phyloP scores from a whole-genome alignment of 495 filamentous ascomycete species.

The Clavariopsis aquatica region DNA sequence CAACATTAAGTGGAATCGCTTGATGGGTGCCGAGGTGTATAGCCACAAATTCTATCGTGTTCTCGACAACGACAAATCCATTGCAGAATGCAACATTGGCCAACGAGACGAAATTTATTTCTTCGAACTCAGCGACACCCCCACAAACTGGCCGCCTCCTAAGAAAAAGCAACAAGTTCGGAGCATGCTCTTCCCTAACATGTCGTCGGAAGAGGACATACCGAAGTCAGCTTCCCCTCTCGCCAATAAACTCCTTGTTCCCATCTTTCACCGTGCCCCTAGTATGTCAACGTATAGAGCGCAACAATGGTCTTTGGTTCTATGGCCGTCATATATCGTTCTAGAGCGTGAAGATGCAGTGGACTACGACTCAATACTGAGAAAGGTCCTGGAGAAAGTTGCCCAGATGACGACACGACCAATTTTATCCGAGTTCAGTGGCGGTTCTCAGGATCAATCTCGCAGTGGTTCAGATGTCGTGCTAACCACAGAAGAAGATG shows the following conservation, averaged over 20 bases:
- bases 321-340: constrained; percentile 65
- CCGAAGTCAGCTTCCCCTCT: constrained; percentile 62
- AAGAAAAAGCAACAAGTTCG: constrained; percentile 50
- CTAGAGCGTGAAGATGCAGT: constrained; percentile 62
- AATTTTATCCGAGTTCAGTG: constrained; percentile 56
- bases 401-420: constrained; percentile 63
- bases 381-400: constrained; percentile 60
- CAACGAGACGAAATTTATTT: constrained; percentile 66
- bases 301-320: constrained; percentile 40
- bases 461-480: constrained; percentile 72
- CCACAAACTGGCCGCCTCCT: constrained; percentile 69
- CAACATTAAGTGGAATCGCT: constrained; percentile 54
- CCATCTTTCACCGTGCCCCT: constrained; percentile 69
- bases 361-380: constrained; percentile 60
- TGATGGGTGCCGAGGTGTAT: constrained; percentile 79
- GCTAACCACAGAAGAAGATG: constrained; percentile 71
- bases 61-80: constrained; percentile 65
- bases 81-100: constrained; percentile 67
- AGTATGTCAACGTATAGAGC: constrained; percentile 52
- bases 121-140: constrained; percentile 75
- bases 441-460: constrained; percentile 38
- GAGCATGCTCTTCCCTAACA: constrained; percentile 15
- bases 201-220: constrained; percentile 60
- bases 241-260: constrained; percentile 72
- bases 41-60: constrained; percentile 78